Conservation (phyloP, 345 rosid genomes). For the Aethionema arabicum region DNA sequence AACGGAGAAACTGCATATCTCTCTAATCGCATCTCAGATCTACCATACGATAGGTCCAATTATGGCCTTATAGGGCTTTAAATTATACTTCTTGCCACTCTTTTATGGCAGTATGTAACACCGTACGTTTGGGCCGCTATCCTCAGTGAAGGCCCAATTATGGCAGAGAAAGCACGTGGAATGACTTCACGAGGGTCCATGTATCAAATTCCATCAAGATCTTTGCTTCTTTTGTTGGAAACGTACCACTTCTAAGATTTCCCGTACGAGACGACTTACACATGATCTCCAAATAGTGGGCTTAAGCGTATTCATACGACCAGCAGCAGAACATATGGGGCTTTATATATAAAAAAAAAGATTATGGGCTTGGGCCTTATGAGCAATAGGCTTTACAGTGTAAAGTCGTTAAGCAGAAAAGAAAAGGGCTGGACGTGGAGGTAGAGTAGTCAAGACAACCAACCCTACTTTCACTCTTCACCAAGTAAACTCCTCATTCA, state of each 20-base stretch:
- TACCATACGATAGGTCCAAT: no score
- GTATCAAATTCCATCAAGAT: slow-evolving; percentile 29
- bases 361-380: background rate
- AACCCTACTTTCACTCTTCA: slow-evolving; percentile 48
- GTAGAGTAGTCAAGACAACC: slow-evolving; percentile 40
- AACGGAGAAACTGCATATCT: no score
- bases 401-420: slow-evolving; percentile 13
- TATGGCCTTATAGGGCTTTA: no score
- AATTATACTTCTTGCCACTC: no score
- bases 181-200: slow-evolving; percentile 26
- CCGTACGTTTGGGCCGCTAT: background rate
- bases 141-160: background rate
- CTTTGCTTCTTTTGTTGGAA: slow-evolving; percentile 30
- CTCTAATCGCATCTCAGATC: no score
- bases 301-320: background rate
- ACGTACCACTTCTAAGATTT: slow-evolving; percentile 23
- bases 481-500: slow-evolving; percentile 35
- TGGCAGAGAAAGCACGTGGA: background rate
- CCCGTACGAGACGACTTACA: slow-evolving; percentile 7
- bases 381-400: no score
- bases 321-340: background rate
- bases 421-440: slow-evolving; percentile 25
- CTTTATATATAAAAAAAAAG: no score
- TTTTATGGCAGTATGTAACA: no score
- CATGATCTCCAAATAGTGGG: no score